A percentile compares a stretch with the other conserved stretches of the same genome.
Evolutionary conservation across 129 eudicot genomes (phyloP).

Genomic region (Scalesia atractyloides): DNA sequence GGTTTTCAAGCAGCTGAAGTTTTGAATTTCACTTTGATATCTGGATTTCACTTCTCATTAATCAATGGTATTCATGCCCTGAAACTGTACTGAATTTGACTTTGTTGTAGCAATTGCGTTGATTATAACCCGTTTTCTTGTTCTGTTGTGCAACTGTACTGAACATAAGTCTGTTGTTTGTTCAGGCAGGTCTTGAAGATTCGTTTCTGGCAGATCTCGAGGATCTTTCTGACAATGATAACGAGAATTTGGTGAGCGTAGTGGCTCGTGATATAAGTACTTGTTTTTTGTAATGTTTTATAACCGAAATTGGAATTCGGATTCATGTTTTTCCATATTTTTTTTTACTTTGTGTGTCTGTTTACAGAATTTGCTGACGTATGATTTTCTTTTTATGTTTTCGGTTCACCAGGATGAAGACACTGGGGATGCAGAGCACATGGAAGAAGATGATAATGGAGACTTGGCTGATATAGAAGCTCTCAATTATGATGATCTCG

Average conservation of each 20-base stretch:
- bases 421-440: conserved; percentile 52
- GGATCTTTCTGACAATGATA: conserved; percentile 90
- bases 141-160: background rate
- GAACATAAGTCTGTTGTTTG: background rate
- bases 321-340: background rate
- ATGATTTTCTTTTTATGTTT: background rate
- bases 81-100: background rate
- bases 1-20: background rate
- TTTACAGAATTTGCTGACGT: conserved; percentile 2
- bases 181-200: conserved; percentile 91
- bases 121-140: background rate
- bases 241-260: conserved; percentile 57
- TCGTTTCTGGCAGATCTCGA: conserved; percentile 98
- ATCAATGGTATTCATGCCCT: conserved; percentile 15
- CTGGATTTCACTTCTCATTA: background rate
- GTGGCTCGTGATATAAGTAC: background rate
- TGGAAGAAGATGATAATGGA: conserved; percentile 82
- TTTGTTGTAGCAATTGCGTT: background rate
- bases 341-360: background rate
- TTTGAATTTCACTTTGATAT: background rate
- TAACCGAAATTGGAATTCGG: background rate
- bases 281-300: background rate
- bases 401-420: conserved; percentile 50
- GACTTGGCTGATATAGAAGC: conserved; percentile 69
- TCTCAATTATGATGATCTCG: conserved; percentile 82